These are phyloP conservation scores for Beauveria rudraprayagi DNA, from an alignment of 2,329 filamentous ascomycete genomes.

Conservation along the genomic window DNA sequence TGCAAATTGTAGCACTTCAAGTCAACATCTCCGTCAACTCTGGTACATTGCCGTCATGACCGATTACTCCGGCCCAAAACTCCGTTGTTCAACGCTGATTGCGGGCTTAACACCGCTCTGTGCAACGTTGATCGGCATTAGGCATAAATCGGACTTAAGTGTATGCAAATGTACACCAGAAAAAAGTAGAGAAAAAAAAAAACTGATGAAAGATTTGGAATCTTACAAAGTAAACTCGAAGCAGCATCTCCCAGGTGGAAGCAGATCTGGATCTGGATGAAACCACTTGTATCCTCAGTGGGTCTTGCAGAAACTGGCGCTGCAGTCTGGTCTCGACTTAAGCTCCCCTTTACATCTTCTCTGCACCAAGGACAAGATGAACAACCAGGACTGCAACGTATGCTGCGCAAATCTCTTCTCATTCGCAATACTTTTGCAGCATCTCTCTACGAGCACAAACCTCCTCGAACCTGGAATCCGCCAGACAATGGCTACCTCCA, in stretches of 20 bases:
- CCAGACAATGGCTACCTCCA: conserved; percentile 1
- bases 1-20: no score
- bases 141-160: no score
- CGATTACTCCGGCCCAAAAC: not conserved
- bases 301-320: not conserved
- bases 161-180: no score
- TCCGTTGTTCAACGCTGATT: not conserved
- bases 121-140: not conserved
- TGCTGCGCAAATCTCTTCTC: conserved; percentile 28
- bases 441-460: conserved; percentile 23
- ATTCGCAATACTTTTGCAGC: conserved; percentile 28
- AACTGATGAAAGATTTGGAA: no score
- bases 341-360: not conserved
- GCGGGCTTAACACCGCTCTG: not conserved
- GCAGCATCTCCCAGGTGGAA: no score
- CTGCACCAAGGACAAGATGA: conserved; percentile 13
- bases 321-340: not conserved
- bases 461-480: conserved; percentile 14
- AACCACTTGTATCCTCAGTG: not conserved
- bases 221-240: no score
- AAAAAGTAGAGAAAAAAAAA: not conserved
- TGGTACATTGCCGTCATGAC: not conserved
- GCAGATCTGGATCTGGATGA: not conserved
- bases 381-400: conserved; percentile 21
- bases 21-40: no score